Base-by-base conservation (phyloP, 2,329 filamentous ascomycete species). In the Xylaria polymorpha region DNA sequence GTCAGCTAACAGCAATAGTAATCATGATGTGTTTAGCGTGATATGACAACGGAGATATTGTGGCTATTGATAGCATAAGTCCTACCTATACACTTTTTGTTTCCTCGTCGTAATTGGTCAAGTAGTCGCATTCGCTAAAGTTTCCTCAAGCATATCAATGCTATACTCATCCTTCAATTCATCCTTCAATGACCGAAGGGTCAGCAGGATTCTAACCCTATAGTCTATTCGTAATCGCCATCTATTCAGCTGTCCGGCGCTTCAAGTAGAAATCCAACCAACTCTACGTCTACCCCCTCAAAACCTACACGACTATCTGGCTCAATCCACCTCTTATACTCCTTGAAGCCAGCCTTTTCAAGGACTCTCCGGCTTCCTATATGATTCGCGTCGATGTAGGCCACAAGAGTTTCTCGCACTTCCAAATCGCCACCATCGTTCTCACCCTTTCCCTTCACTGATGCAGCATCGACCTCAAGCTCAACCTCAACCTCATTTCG, bases 361-460 rank as follows among this genome's bases (percentile, higher is more conserved):
- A 92, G 72, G 8, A 92, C 86, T 3, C 82, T 82, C 67, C 85
- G 84, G 72, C 90, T 92, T 3, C 80, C 81, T 8, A 68, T 64
- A 73, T 92, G 90, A 14, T 77, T 75, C 0, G 77, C 77, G 44
- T 86, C 82, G 10, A 86, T 85, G 7, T 86, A 77, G 1, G 86
- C 86, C 20, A 80, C 74, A 51, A 88, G 69, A 56, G 78, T 73
- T 76, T 87, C 84, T 35, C 76, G 77, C 32, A 81, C 79, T 51
- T 75, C 48, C 20, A 73, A 69, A 3, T 70, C 77, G 7, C 75
- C 75, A 14, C 69, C 75, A 15, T 35, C 63, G 4, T 64, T 72
- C 18, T 41, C 57, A 56, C 46, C 35, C 37, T 43, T 59, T 1
- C 41, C 50, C 61, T 63, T 61, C 39, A 84, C 76, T 9, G 81